Conservation (phyloP, 345 rosid species). For the Lepidium didymum region DNA sequence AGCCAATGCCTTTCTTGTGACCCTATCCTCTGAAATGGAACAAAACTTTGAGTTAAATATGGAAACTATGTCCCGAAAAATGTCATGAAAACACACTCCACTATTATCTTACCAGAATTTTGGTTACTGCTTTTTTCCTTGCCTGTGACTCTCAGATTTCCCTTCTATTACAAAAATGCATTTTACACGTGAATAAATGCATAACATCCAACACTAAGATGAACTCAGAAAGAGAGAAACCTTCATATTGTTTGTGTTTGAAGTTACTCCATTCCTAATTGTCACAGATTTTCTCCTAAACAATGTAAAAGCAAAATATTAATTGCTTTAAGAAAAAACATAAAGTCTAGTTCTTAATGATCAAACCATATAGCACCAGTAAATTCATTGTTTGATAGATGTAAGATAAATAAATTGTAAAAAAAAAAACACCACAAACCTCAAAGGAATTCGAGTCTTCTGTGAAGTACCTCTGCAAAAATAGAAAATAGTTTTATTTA, state of each 20-base stretch:
- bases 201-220: background rate
- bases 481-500: background rate
- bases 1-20: conserved; percentile 61
- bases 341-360: background rate
- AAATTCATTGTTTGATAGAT: background rate
- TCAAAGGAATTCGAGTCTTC: conserved; percentile 21
- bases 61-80: background rate
- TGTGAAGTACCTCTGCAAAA: conserved; percentile 12
- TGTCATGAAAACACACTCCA: background rate
- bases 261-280: conserved; percentile 23
- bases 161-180: conserved; percentile 30
- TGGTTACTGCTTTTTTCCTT: conserved; percentile 36
- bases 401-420: background rate
- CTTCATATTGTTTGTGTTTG: conserved; percentile 35
- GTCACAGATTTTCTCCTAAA: conserved; percentile 34
- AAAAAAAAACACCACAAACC: conserved; percentile 9
- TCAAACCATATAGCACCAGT: background rate
- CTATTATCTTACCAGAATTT: conserved; percentile 34
- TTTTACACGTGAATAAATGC: background rate
- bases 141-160: conserved; percentile 22
- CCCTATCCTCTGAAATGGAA: conserved; percentile 36
- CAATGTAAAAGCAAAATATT: conserved; percentile 1
- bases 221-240: conserved; percentile 23
- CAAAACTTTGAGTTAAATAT: background rate
- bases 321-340: background rate